These are phyloP conservation scores for Eucalyptus lansdowneana DNA, from an alignment of 345 rosid species.

Conservation along the genomic window DNA sequence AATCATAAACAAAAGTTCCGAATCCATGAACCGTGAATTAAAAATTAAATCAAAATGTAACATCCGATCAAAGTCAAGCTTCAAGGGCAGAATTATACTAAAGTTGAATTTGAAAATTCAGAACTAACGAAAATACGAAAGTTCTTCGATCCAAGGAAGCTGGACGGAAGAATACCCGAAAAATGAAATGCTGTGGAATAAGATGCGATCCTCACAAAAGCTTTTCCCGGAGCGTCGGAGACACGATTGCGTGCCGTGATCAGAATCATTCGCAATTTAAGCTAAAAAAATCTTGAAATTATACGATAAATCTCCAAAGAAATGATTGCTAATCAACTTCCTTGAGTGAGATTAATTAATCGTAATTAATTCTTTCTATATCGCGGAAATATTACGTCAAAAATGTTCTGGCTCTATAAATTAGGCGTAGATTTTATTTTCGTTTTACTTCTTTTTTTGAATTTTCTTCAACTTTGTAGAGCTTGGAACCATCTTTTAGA, in stretches of 20 bases:
- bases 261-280: not conserved
- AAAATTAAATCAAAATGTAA: not conserved
- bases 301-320: not conserved
- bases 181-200: not conserved
- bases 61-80: not conserved
- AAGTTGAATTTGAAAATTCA: not conserved
- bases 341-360: not conserved
- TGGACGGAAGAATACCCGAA: not conserved
- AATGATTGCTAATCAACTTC: not conserved
- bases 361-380: not conserved
- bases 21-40: not conserved
- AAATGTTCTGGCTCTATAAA: not conserved
- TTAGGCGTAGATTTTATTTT: not conserved
- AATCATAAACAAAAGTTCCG: not conserved
- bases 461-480: not conserved
- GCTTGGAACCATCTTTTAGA: not conserved
- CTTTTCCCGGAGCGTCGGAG: not conserved
- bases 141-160: not conserved
- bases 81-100: not conserved
- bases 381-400: not conserved
- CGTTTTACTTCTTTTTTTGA: not conserved
- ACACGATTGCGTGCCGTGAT: not conserved
- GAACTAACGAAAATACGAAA: not conserved
- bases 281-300: not conserved
- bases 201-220: not conserved